Evolutionary conservation across 352 stramenopile species (phyloP).

Genomic region (Plasmopara halstedii): DNA sequence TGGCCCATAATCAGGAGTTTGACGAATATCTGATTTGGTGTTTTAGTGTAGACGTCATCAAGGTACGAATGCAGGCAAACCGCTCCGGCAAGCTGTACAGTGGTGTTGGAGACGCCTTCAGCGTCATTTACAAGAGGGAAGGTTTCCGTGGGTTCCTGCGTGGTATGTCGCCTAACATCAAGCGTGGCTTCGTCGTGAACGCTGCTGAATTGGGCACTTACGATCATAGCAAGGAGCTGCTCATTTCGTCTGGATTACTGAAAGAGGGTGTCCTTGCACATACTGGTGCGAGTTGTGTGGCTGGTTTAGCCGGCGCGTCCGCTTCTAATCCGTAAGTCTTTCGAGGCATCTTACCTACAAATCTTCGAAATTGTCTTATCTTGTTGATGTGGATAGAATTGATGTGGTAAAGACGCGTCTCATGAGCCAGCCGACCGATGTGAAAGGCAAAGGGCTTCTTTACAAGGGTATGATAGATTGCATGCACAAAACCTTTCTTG

Average conservation of each 20-base stretch:
- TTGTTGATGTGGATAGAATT: conserved; percentile 29
- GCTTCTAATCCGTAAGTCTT: conserved; percentile 64
- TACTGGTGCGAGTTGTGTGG: conserved; percentile 65
- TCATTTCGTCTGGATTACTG: conserved; percentile 57
- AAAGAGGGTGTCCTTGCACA: conserved; percentile 60
- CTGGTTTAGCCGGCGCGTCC: conserved; percentile 63
- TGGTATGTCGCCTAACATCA: conserved; percentile 81
- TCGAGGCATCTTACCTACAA: not conserved
- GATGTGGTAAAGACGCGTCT: conserved; percentile 82
- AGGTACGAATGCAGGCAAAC: conserved; percentile 81
- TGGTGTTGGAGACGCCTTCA: conserved; percentile 56
- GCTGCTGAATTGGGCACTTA: conserved; percentile 81
- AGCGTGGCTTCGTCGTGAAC: conserved; percentile 83
- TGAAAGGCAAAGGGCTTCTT: conserved; percentile 36
- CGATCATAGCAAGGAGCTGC: conserved; percentile 76
- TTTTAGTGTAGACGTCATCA: conserved; percentile 80
- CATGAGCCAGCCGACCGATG: conserved; percentile 72
- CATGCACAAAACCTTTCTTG: conserved; percentile 53
- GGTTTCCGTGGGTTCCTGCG: conserved; percentile 62
- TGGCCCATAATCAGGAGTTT: not conserved
- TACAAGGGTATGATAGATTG: conserved; percentile 74
- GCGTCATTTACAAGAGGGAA: conserved; percentile 68
- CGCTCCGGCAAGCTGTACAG: conserved; percentile 62
- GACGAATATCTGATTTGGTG: not conserved
- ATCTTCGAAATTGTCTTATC: not conserved